These are phyloP conservation scores for Malassezia caprae DNA, from an alignment of 1,284 basidiomycete species.

Conservation along the genomic window DNA sequence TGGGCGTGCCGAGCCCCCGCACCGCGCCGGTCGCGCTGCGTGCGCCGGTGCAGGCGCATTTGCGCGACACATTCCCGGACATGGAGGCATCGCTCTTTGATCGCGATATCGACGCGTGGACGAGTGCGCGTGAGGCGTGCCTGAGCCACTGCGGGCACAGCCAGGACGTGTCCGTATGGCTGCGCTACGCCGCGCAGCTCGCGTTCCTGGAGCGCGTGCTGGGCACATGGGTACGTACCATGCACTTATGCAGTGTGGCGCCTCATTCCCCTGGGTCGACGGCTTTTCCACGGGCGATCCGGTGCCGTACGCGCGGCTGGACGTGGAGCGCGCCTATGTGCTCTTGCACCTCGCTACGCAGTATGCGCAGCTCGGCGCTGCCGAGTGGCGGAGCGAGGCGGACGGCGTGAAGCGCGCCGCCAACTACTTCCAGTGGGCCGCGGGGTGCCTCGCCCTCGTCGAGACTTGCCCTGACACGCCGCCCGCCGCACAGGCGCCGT, in stretches of 20 bases:
- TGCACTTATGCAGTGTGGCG: slow-evolving; percentile 17
- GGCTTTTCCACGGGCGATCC: neutral
- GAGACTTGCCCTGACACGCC: slow-evolving; percentile 15
- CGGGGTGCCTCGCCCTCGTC: slow-evolving; percentile 29
- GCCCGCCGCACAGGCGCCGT: slow-evolving; percentile 7
- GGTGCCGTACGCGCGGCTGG: neutral
- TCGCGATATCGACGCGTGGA: slow-evolving; percentile 65
- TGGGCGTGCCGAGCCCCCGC: slow-evolving; percentile 31
- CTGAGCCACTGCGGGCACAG: slow-evolving; percentile 33
- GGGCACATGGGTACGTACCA: neutral
- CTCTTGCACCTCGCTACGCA: slow-evolving; percentile 30
- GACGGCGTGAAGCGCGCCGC: slow-evolving; percentile 40
- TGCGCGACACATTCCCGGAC: slow-evolving; percentile 59
- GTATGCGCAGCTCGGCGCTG: slow-evolving; percentile 25
- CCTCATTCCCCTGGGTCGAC: slow-evolving; percentile 31
- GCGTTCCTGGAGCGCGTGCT: slow-evolving; percentile 1
- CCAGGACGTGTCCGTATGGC: neutral
- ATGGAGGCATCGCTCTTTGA: slow-evolving; percentile 82
- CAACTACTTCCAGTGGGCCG: slow-evolving; percentile 33
- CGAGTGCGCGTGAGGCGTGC: slow-evolving; percentile 55
- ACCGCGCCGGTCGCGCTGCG: slow-evolving; percentile 22
- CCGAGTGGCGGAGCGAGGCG: slow-evolving; percentile 29
- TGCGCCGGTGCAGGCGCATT: slow-evolving; percentile 58
- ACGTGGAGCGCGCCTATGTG: slow-evolving; percentile 28
- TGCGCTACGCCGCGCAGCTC: slow-evolving; percentile 10